Evolutionary conservation across 352 stramenopile species (phyloP).

Genomic region (Pilasporangium apinafurcum): DNA sequence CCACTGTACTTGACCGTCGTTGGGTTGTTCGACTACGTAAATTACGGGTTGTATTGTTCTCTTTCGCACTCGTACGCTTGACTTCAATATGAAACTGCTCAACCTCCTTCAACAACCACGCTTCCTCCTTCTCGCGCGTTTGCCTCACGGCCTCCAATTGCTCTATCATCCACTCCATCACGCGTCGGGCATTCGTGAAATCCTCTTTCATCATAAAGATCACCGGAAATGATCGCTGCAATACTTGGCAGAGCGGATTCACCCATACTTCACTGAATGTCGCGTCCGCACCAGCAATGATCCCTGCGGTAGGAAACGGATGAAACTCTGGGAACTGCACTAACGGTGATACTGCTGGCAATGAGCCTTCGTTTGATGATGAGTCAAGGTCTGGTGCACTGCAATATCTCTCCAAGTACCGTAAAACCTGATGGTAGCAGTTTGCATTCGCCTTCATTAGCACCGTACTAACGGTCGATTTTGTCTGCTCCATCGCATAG

Average conservation of each 20-base stretch:
- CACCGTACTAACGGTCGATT: conserved; percentile 43
- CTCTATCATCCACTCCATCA: conserved; percentile 65
- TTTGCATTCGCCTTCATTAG: conserved; percentile 59
- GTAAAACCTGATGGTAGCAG: conserved; percentile 56
- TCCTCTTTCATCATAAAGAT: conserved; percentile 49
- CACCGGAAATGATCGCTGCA: conserved; percentile 67
- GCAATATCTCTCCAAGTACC: conserved; percentile 58
- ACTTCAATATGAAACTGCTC: conserved; percentile 31
- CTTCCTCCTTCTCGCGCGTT: conserved; percentile 29
- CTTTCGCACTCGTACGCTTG: neutral
- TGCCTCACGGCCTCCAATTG: conserved; percentile 33
- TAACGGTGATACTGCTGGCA: conserved; percentile 13
- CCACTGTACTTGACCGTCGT: neutral
- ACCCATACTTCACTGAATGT: conserved; percentile 77
- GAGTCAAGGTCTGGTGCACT: neutral
- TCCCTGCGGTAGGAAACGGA: conserved; percentile 44
- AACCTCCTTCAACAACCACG: conserved; percentile 50
- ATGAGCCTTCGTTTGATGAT: conserved; percentile 2
- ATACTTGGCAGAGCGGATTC: conserved; percentile 48
- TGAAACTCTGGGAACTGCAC: conserved; percentile 38
- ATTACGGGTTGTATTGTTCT: neutral
- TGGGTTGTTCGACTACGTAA: neutral
- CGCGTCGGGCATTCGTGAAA: conserved; percentile 36
- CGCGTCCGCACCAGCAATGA: conserved; percentile 65
- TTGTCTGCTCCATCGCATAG: conserved; percentile 48